Evolutionary conservation across 2,329 filamentous ascomycete species (phyloP).

Genomic region (Knufia fluminis): DNA sequence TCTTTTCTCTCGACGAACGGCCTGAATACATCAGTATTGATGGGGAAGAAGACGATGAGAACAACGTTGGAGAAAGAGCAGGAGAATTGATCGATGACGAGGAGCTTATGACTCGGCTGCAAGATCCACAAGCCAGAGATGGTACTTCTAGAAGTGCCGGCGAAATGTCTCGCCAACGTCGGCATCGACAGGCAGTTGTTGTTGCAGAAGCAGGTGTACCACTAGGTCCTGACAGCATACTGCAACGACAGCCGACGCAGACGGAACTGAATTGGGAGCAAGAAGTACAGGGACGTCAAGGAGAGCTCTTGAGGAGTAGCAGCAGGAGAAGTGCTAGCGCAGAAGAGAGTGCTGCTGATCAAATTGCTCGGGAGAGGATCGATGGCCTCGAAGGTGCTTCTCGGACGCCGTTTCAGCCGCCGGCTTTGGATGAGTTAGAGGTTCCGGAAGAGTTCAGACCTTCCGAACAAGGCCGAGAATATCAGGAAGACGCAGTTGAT

Average conservation of each 20-base stretch:
- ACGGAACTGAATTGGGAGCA: constrained; percentile 1
- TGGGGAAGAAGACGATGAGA: constrained; percentile 16
- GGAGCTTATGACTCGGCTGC: constrained; percentile 1
- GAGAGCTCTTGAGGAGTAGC: background rate
- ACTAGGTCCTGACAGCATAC: constrained; percentile 66
- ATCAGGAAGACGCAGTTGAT: background rate
- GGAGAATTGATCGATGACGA: constrained; percentile 7
- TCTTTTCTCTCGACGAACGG: background rate
- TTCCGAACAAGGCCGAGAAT: background rate
- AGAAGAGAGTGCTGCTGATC: constrained; percentile 1
- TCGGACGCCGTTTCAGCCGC: background rate
- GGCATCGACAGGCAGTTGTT: constrained; percentile 81
- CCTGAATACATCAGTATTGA: constrained; percentile 14
- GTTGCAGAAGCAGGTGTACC: constrained; percentile 75
- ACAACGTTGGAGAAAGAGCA: background rate
- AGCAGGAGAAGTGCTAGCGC: background rate
- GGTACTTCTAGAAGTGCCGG: constrained; percentile 11
- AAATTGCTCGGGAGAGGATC: constrained; percentile 3
- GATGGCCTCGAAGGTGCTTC: background rate
- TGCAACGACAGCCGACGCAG: constrained; percentile 43
- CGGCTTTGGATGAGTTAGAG: background rate
- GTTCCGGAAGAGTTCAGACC: background rate
- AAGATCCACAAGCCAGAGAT: constrained; percentile 13
- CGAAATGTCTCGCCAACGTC: constrained; percentile 63
- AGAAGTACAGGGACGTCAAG: constrained; percentile 4